A percentile compares a stretch with the other conserved stretches of the same genome.
phyloP scores from a whole-genome alignment of 2,329 filamentous ascomycete species.

The Trichoderma sp. region DNA sequence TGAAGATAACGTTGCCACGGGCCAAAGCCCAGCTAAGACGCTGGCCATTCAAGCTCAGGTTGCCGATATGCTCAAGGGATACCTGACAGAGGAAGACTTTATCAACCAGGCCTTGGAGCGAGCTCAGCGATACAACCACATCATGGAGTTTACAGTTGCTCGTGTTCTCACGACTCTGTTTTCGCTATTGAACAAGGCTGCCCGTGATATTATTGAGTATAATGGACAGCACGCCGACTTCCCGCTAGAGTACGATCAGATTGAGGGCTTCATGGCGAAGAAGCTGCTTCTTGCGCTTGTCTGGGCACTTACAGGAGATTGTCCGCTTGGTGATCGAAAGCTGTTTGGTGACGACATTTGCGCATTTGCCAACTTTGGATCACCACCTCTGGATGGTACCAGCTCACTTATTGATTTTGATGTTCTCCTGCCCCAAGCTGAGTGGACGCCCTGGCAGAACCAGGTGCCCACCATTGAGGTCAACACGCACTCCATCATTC shows the following conservation, averaged over 20 bases:
- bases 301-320: conserved; percentile 96
- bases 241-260: conserved; percentile 83
- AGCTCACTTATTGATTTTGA: conserved; percentile 96
- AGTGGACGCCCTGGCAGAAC: conserved; percentile 93
- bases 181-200: conserved; percentile 91
- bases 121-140: conserved; percentile 82
- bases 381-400: conserved; percentile 74
- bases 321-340: conserved; percentile 84
- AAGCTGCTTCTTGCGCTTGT: conserved; percentile 90
- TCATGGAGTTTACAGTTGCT: conserved; percentile 96
- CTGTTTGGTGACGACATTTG: conserved; percentile 83
- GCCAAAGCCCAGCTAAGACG: conserved; percentile 75
- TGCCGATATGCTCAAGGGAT: conserved; percentile 74
- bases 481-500: conserved; percentile 96
- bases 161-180: conserved; percentile 92
- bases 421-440: conserved; percentile 79
- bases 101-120: conserved; percentile 74
- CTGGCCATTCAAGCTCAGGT: conserved; percentile 76
- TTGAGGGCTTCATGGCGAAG: conserved; percentile 88
- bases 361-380: conserved; percentile 80
- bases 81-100: conserved; percentile 78
- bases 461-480: conserved; percentile 94
- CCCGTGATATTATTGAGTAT: conserved; percentile 91
- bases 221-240: conserved; percentile 95
- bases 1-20: conserved; percentile 79